phyloP scores from a whole-genome alignment of 495 filamentous ascomycete genomes.

The Penicillium tannophilum region DNA sequence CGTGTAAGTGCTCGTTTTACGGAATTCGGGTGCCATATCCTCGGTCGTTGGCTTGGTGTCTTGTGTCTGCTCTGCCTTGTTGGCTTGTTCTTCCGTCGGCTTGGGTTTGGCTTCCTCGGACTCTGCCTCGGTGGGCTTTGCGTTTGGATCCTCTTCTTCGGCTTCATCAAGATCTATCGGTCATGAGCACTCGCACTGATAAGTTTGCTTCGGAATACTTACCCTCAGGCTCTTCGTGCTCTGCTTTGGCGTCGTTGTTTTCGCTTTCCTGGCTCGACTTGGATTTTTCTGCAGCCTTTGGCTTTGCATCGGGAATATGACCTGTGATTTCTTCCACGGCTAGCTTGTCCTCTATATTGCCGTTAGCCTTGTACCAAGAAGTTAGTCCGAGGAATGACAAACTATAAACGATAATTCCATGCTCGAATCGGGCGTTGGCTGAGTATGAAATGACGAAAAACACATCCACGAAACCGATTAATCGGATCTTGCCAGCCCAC shows the following conservation, averaged over 20 bases:
- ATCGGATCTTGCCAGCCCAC: conserved; percentile 25
- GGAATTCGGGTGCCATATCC: conserved; percentile 2
- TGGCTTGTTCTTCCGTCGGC: neutral
- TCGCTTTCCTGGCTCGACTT: neutral
- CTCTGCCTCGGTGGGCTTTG: conserved; percentile 2
- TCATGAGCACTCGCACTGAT: neutral
- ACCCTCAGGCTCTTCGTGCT: neutral
- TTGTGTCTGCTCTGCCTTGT: neutral
- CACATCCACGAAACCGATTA: conserved; percentile 23
- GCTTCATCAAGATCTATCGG: neutral
- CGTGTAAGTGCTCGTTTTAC: conserved; percentile 9
- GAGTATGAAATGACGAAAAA: conserved; percentile 26
- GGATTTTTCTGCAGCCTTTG: neutral
- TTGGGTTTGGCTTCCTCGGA: neutral
- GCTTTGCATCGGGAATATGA: neutral
- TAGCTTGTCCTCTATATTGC: conserved; percentile 11
- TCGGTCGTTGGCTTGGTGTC: neutral
- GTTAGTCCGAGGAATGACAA: neutral
- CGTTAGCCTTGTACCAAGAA: neutral
- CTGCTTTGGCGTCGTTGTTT: neutral
- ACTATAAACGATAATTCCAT: conserved; percentile 26
- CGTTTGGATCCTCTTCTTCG: conserved; percentile 4
- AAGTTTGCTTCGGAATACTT: neutral
- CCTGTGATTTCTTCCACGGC: conserved; percentile 10
- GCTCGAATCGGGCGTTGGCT: conserved; percentile 19